Conservation (phyloP, 192 early-diverging fungal genomes). For the Coemansia guatemalensis region DNA sequence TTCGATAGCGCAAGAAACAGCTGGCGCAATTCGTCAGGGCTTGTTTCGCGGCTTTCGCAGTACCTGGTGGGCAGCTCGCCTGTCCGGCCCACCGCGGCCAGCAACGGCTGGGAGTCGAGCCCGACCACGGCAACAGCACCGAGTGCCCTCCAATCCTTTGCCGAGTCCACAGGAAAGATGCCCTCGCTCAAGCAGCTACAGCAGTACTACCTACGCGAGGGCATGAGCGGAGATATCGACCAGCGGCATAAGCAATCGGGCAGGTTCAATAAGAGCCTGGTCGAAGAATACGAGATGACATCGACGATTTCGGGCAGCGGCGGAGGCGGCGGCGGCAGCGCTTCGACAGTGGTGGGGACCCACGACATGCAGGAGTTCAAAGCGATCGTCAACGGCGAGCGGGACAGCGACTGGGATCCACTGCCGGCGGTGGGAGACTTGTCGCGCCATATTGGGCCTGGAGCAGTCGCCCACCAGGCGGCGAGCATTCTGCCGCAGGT, state of each 20-base stretch:
- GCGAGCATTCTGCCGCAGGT: conserved; percentile 62
- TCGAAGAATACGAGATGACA: conserved; percentile 37
- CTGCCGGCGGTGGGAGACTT: conserved; percentile 10
- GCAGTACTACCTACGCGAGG: conserved; percentile 46
- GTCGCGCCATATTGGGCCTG: conserved; percentile 12
- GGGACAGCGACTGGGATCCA: conserved; percentile 28
- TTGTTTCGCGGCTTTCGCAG: conserved; percentile 45
- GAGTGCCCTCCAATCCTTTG: conserved; percentile 1
- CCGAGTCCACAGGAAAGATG: conserved; percentile 17
- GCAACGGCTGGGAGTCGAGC: conserved; percentile 13
- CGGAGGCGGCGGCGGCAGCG: conserved; percentile 11
- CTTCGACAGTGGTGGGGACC: conserved; percentile 24
- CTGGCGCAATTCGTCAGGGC: conserved; percentile 17
- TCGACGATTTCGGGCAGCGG: neutral
- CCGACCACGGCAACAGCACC: conserved; percentile 2
- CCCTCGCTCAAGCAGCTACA: conserved; percentile 53
- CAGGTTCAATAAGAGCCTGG: neutral
- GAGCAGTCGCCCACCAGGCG: conserved; percentile 26
- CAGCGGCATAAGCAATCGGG: neutral
- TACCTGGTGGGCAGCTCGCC: conserved; percentile 22
- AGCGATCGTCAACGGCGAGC: conserved; percentile 35
- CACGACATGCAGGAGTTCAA: conserved; percentile 33
- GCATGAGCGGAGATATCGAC: conserved; percentile 6
- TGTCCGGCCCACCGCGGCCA: neutral
- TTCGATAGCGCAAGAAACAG: conserved; percentile 2